Evolutionary conservation across 2,329 filamentous ascomycete species (phyloP), one percentile per base, ranked within the genome.

Genomic region (Fusarium oxysporum): DNA sequence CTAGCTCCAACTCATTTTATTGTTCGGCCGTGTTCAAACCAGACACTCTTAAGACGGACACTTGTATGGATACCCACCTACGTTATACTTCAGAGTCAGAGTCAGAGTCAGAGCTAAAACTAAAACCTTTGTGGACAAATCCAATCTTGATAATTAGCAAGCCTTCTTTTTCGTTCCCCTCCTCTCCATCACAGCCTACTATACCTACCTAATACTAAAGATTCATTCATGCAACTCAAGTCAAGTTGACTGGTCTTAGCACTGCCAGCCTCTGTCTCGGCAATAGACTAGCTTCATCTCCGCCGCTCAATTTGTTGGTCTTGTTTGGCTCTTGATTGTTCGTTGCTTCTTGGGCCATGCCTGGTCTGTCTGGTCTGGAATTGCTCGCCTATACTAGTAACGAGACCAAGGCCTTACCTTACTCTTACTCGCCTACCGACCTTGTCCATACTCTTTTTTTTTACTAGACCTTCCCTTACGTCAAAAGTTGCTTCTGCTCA

Each of bases 251-350:
- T 71, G 58, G 71, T 62, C 67, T 58, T 61, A 63, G 71, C 64
- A 68, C 40, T 43, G 53, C 62, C 32, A 53, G 68, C 33, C 33
- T 54, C 23, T 68, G 62, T 75, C 69, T 74, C 65, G 72, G 72
- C 69, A 75, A 70, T 70, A 72, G 55, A 70, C 69, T 74, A 75
- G 65, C 58, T 74, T 73, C 70, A 72, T 68, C 67, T 72, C 69
- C 56, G 65, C 68, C 68, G 56, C 62, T 67, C n/a, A 16, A 25
- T 30, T 41, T 58, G 33, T 64, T 40, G 51, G 40, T 57, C 62
- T 74, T 60, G 23, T 57, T 65, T 51, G 53, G 41, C 50, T 69
- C 71, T 61, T 57, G 23, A 38, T 72, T 63, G 53, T 59, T 69
- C 54, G 64, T 58, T 62, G 70, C 37, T 67, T 73, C 70, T 70